phyloP scores from a whole-genome alignment of 441 rosid genomes.

The Syzygium malaccense region DNA sequence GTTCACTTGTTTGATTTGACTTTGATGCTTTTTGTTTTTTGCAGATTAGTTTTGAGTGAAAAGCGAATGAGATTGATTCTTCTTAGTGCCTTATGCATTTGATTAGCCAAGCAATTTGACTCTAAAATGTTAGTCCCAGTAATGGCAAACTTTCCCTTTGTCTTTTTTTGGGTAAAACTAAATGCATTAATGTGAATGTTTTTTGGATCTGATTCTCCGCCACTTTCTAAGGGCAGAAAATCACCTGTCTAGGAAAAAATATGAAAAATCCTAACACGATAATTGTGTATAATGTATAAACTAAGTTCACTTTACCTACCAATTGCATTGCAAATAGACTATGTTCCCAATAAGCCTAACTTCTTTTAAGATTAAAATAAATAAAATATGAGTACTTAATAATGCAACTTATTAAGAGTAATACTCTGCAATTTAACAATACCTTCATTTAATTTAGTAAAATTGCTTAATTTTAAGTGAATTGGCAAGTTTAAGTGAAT shows the following conservation, averaged over 20 bases:
- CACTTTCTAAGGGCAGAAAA: neutral
- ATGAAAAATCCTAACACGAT: neutral
- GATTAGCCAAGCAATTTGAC: slow-evolving; percentile 9
- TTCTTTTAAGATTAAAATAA: neutral
- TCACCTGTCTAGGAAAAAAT: neutral
- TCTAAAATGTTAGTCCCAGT: neutral
- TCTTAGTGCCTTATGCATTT: neutral
- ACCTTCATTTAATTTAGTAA: neutral
- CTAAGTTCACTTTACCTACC: neutral
- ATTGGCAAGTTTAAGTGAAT: neutral
- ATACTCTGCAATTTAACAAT: neutral
- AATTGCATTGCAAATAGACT: neutral
- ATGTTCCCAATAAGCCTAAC: neutral
- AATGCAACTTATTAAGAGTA: neutral
- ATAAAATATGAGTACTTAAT: neutral
- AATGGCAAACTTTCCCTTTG: neutral
- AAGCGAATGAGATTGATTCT: slow-evolving; percentile 4
- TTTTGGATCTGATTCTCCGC: neutral
- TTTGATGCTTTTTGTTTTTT: neutral
- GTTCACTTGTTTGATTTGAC: slow-evolving; percentile 12
- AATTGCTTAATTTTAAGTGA: neutral
- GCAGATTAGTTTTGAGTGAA: neutral
- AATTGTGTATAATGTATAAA: neutral
- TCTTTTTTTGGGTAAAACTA: neutral
- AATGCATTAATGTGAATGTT: neutral